Percentiles rank a stretch among this genome's conserved stretches.
Evolutionary conservation across 2,329 filamentous ascomycete genomes (phyloP).

Genomic region (Penicillium decumbens): DNA sequence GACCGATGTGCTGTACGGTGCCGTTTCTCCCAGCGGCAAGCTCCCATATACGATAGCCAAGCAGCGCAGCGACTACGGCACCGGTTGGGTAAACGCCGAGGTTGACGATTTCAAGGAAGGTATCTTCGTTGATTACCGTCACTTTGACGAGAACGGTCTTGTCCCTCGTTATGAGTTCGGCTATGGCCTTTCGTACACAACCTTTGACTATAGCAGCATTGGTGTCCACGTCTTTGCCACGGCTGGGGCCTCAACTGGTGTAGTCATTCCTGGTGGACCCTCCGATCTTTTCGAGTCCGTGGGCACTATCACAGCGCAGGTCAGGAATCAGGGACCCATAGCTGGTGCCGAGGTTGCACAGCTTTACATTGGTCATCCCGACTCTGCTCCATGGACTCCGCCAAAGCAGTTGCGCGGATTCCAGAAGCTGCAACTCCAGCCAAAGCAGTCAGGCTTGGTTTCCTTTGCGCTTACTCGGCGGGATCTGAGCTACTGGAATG

Average conservation of each 20-base stretch:
- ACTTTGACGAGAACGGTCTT: constrained; percentile 50
- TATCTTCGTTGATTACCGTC: constrained; percentile 52
- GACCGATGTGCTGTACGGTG: constrained; percentile 45
- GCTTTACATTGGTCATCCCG: constrained; percentile 51
- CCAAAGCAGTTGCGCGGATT: constrained; percentile 48
- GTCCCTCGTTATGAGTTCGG: constrained; percentile 54
- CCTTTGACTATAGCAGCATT: constrained; percentile 48
- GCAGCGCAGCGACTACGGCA: constrained; percentile 50
- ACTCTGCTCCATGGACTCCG: constrained; percentile 12
- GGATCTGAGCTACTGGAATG: constrained; percentile 38
- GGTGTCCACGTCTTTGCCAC: constrained; percentile 47
- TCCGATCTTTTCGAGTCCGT: constrained; percentile 23
- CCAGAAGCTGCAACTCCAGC: constrained; percentile 45
- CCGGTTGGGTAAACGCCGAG: constrained; percentile 9
- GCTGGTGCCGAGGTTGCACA: constrained; percentile 52
- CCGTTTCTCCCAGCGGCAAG: constrained; percentile 48
- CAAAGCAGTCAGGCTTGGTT: constrained; percentile 39
- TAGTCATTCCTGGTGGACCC: not conserved
- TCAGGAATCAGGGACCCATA: constrained; percentile 50
- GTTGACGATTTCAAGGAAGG: constrained; percentile 48
- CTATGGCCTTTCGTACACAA: constrained; percentile 54
- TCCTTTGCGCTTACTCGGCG: constrained; percentile 44
- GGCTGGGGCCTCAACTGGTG: constrained; percentile 21
- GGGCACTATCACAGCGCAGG: constrained; percentile 43
- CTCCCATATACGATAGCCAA: constrained; percentile 60